Evolutionary conservation across 257 asterid genomes (phyloP), one percentile per base, ranked within the genome.

Genomic region (Rauvolfia tetraphylla): DNA sequence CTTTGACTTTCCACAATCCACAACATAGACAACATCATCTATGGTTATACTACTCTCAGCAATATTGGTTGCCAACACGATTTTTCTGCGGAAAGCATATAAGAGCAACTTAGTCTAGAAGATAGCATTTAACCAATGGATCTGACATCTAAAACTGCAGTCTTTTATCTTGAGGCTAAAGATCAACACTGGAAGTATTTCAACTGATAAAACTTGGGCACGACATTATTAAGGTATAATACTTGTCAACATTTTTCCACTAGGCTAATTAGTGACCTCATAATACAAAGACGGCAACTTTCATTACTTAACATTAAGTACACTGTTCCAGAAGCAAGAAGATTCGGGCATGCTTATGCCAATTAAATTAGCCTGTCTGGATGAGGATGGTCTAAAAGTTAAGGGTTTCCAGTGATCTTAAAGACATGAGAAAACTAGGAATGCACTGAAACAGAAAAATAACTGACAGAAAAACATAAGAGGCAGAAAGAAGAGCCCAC

Each of bases 41-140:
- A 95, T 92, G 73, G 99, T 95, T 76, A 95, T 95, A 81, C 99
- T 95, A 74, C 98, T 95, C 90, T 95, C 99, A 9, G 99, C 99
- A 77, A 95, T 92, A 76, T 95, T 95, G 77, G 99, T 95, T 31
- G 99, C 98, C 76, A 95, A 89, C 70, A 95, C 92, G 84, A 95
- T 91, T 89, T 95, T 95, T 82, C 99, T 95, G 96, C 81, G 71
- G 75, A 68, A 38, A n/a, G 70, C 23, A 41, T 14, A 7, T 22
- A 41, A 66, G 25, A 17, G 56, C 73, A 25, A 36, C 75, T 38
- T 51, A 39, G 56, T 44, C 25, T 2, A 1, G 39, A 51, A 53
- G 36, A 22, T 20, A 61, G 29, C 48, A 65, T 17, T 15, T 33
- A 34, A 63, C 66, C 18, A 18, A 34, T 62, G 22, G 46, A 34